Base-by-base conservation (phyloP, 1,284 basidiomycete genomes). In the Mycena sp. region DNA sequence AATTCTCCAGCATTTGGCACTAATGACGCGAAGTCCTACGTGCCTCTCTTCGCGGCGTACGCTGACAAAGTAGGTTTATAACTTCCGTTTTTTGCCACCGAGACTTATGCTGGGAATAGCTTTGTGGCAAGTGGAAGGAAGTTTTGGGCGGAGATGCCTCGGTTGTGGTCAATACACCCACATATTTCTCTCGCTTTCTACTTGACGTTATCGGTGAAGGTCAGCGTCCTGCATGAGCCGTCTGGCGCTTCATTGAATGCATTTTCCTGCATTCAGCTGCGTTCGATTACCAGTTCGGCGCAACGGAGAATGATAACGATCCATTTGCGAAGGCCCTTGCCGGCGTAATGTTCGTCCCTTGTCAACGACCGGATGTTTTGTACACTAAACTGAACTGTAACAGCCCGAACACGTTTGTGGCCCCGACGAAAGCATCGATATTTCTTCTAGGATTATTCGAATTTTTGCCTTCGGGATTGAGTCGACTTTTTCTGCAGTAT, bases 191-290 rank as follows among this genome's bases (percentile, higher is more conserved):
- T 21, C 75, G 81, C 12, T 59, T 45, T 23, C 30, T 51, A 1
- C 79, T 83, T 75, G 81, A 83, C 69, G 78, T 80, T 28, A 76
- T 83, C 48, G 81, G 81, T 40, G 79, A 81, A 78, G 81, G 81
- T 81, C 11, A 11, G 61, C 44, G 5, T 21, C n/a, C 25, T 14
- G 19, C 17, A 23, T 29, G 21, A 16, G 32, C 35, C 28, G 21
- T 43, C 25, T 16, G 16, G 32, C n/a, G 29, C 21, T 21, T n/a
- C 32, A 37, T 19, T 46, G 28, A n/a, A 26, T 49, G 54, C n/a
- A 19, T 28, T 30, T 28, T 14, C 11, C 19, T 54, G n/a, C 26
- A 50, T 48, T 29, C 54, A 83, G 82, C 81, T 63, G 82, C 82
- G 3, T 83, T 83, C 69, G 81, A 83, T 65, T 83, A 82, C 64